These are phyloP conservation scores for Aspergillus sp. DNA, from an alignment of 2,329 filamentous ascomycete genomes.

Conservation along the genomic window DNA sequence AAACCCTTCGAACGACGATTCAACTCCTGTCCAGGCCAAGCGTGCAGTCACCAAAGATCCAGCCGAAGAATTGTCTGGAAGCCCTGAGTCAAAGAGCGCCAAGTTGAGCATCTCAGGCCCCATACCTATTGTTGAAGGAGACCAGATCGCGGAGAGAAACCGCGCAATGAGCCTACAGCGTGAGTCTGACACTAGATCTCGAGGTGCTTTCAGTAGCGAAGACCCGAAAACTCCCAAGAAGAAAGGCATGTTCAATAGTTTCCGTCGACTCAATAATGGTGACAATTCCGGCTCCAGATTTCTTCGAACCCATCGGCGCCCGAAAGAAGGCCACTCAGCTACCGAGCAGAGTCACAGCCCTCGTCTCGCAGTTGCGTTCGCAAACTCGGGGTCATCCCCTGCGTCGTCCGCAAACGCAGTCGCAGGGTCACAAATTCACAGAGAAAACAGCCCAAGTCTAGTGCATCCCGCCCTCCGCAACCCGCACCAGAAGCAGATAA, in stretches of 20 bases:
- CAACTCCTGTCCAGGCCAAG: background rate
- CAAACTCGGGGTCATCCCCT: slow-evolving; percentile 5
- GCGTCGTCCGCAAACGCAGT: background rate
- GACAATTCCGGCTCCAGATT: slow-evolving; percentile 14
- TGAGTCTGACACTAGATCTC: slow-evolving; percentile 15
- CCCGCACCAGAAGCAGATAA: slow-evolving; percentile 12
- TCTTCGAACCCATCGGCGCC: slow-evolving; percentile 14
- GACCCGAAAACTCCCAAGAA: slow-evolving; percentile 15
- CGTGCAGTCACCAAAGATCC: background rate
- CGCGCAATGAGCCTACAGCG: background rate
- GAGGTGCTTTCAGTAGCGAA: slow-evolving; percentile 6
- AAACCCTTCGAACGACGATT: background rate
- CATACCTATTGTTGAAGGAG: background rate
- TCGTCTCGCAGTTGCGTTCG: slow-evolving; percentile 6
- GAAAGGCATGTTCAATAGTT: slow-evolving; percentile 17
- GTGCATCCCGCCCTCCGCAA: slow-evolving; percentile 20
- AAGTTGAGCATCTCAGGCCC: slow-evolving; percentile 4
- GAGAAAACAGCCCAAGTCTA: slow-evolving; percentile 14
- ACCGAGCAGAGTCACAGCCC: slow-evolving; percentile 11
- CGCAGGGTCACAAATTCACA: background rate
- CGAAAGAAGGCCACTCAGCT: slow-evolving; percentile 13
- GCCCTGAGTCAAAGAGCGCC: slow-evolving; percentile 8
- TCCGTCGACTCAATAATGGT: slow-evolving; percentile 16
- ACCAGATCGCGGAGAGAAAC: slow-evolving; percentile 3
- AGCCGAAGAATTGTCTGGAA: slow-evolving; percentile 3